A percentile compares a stretch with the other conserved stretches of the same genome.
Conservation (phyloP, 352 stramenopile genomes). For the Phytopythium delawarense region DNA sequence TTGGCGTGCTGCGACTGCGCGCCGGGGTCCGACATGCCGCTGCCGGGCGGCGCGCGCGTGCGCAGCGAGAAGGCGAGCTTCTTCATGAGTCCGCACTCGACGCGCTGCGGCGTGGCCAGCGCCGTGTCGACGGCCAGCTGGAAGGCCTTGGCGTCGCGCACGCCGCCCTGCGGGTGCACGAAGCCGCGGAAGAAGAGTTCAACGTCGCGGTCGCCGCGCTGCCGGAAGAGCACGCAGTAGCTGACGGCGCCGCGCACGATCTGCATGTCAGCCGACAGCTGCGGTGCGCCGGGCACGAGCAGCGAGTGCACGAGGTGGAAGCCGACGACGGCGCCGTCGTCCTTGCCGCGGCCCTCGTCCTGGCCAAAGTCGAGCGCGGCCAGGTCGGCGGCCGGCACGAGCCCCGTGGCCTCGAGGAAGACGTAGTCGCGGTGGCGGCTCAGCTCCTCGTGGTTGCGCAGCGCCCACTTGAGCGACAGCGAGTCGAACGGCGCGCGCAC, state of each 20-base stretch:
- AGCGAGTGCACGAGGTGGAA: slow-evolving; percentile 66
- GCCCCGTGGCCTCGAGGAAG: slow-evolving; percentile 60
- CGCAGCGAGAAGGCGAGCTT: slow-evolving; percentile 60
- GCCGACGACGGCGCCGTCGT: slow-evolving; percentile 17
- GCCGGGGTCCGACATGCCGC: slow-evolving; percentile 5
- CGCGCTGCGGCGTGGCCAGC: slow-evolving; percentile 26
- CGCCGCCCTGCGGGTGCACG: slow-evolving; percentile 43
- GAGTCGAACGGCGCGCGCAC: slow-evolving; percentile 46
- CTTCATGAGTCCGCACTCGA: slow-evolving; percentile 67
- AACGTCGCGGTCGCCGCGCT: slow-evolving; percentile 28
- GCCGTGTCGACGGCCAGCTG: slow-evolving; percentile 43
- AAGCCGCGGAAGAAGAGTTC: slow-evolving; percentile 56
- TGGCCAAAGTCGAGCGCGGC: not conserved
- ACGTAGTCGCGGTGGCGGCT: slow-evolving; percentile 62
- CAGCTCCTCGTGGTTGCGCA: slow-evolving; percentile 51
- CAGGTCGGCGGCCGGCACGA: slow-evolving; percentile 11
- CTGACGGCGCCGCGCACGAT: slow-evolving; percentile 55
- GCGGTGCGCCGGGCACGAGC: slow-evolving; percentile 35
- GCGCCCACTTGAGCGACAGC: slow-evolving; percentile 61
- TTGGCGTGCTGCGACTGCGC: not conserved
- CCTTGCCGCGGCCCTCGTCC: slow-evolving; percentile 16
- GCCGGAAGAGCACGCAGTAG: slow-evolving; percentile 49
- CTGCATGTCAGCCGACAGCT: slow-evolving; percentile 59
- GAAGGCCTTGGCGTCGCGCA: slow-evolving; percentile 40
- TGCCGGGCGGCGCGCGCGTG: slow-evolving; percentile 17